Evolutionary conservation across 2,329 filamentous ascomycete species (phyloP).

Genomic region (Colletotrichum melonis): DNA sequence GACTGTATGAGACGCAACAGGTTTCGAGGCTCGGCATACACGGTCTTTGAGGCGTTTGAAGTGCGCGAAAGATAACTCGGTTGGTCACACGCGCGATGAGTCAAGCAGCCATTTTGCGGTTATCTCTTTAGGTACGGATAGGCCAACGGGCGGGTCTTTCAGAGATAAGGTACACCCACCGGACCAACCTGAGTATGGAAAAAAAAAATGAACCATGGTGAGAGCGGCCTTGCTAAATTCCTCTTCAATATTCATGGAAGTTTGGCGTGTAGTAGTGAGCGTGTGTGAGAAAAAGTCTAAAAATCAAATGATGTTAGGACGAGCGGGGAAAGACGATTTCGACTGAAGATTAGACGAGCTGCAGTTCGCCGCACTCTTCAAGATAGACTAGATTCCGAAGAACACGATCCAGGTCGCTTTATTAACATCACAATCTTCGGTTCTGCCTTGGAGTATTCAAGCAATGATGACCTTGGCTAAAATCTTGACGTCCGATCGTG

Average conservation of each 20-base stretch:
- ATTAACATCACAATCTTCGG: no score
- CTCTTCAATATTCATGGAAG: neutral
- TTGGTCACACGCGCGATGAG: neutral
- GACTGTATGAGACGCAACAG: neutral
- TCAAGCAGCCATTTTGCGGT: neutral
- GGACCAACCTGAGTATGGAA: neutral
- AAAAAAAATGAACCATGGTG: neutral
- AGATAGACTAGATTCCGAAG: no score
- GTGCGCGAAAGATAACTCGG: neutral
- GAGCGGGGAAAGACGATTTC: neutral
- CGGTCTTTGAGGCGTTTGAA: neutral
- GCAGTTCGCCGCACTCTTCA: neutral
- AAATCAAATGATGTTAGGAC: neutral
- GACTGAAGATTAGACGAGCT: neutral
- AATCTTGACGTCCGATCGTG: neutral
- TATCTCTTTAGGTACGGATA: neutral
- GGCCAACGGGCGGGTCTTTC: neutral
- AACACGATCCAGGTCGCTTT: no score
- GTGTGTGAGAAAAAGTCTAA: neutral
- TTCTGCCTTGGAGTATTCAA: no score
- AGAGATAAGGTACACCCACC: neutral
- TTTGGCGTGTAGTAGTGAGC: neutral
- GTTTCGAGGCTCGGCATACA: neutral
- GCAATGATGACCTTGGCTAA: no score
- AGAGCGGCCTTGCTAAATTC: neutral